Conservation (phyloP, 2,329 filamentous ascomycete genomes). For the Metarhizium humberi region DNA sequence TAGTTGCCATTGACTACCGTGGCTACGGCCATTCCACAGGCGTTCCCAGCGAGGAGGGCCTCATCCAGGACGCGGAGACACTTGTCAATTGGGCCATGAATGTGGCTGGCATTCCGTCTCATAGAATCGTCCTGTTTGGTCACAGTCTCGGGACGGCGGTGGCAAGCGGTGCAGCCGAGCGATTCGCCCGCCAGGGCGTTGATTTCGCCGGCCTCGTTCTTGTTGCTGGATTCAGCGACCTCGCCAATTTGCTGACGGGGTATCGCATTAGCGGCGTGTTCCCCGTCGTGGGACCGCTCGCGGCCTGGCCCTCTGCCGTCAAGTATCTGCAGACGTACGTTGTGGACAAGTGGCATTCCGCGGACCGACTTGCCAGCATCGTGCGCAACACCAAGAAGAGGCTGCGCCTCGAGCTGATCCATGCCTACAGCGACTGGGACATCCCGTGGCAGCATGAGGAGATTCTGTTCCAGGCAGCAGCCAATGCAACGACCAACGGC, state of each 20-base stretch:
- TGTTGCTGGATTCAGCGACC: conserved; percentile 67
- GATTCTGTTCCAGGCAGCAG: conserved; percentile 51
- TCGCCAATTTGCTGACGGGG: conserved; percentile 63
- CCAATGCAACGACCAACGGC: conserved; percentile 36
- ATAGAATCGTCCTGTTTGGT: conserved; percentile 70
- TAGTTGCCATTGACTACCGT: conserved; percentile 85
- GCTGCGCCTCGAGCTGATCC: conserved; percentile 63
- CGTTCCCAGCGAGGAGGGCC: conserved; percentile 67
- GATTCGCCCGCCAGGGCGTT: conserved; percentile 49
- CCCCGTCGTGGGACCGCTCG: conserved; percentile 69
- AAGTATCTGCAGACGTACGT: conserved; percentile 52
- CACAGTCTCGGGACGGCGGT: conserved; percentile 88
- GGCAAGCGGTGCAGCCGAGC: conserved; percentile 62
- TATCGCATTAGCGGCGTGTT: conserved; percentile 74
- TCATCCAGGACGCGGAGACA: conserved; percentile 70
- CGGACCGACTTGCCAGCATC: conserved; percentile 51
- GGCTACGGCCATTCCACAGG: conserved; percentile 79
- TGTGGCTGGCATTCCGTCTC: conserved; percentile 53
- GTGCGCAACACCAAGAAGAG: conserved; percentile 40
- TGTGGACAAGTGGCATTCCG: conserved; percentile 75
- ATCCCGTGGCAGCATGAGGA: conserved; percentile 68
- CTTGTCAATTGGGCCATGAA: conserved; percentile 64
- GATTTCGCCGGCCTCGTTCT: conserved; percentile 75
- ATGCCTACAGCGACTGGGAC: conserved; percentile 72
- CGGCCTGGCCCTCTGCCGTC: conserved; percentile 55